Evolutionary conservation across 2,329 filamentous ascomycete genomes (phyloP).

Genomic region (Claviceps monticola): DNA sequence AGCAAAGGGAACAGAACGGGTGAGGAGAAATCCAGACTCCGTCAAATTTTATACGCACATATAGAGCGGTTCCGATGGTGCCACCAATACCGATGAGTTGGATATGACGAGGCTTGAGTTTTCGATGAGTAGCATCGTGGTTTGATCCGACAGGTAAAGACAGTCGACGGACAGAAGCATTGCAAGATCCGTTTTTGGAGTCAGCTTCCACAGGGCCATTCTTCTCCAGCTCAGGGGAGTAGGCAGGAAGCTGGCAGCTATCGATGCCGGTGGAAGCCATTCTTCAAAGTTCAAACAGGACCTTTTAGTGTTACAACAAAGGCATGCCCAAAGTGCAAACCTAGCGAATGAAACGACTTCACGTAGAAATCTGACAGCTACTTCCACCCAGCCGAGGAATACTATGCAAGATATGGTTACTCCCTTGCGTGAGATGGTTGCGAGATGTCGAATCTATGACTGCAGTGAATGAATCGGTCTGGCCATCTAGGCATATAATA

Average conservation of each 20-base stretch:
- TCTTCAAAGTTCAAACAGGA: not conserved
- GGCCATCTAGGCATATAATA: too few relatives aligned
- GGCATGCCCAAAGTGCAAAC: not conserved
- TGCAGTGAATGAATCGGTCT: too few relatives aligned
- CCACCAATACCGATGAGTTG: constrained; percentile 50
- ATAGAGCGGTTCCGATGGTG: constrained; percentile 49
- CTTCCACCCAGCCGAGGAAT: too few relatives aligned
- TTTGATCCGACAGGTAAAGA: constrained; percentile 10
- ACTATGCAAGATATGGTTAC: too few relatives aligned
- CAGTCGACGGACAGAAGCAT: constrained; percentile 1
- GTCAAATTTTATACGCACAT: constrained; percentile 21
- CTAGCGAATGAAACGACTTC: too few relatives aligned
- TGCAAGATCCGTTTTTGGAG: not conserved
- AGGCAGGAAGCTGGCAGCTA: constrained; percentile 7
- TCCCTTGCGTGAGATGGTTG: too few relatives aligned
- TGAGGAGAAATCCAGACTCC: not conserved
- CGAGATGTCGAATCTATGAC: too few relatives aligned
- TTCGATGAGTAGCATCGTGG: constrained; percentile 33
- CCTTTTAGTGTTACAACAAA: too few relatives aligned
- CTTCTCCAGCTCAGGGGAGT: constrained; percentile 13
- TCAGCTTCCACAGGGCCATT: not conserved
- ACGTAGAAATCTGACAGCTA: too few relatives aligned
- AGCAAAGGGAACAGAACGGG: not conserved
- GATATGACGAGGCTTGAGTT: constrained; percentile 41
- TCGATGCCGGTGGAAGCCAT: constrained; percentile 13